A percentile compares a stretch with the other conserved stretches of the same genome.
These are phyloP conservation scores for Epichloe brachyelytri DNA, from an alignment of 2,329 filamentous ascomycete genomes.

Conservation along the genomic window DNA sequence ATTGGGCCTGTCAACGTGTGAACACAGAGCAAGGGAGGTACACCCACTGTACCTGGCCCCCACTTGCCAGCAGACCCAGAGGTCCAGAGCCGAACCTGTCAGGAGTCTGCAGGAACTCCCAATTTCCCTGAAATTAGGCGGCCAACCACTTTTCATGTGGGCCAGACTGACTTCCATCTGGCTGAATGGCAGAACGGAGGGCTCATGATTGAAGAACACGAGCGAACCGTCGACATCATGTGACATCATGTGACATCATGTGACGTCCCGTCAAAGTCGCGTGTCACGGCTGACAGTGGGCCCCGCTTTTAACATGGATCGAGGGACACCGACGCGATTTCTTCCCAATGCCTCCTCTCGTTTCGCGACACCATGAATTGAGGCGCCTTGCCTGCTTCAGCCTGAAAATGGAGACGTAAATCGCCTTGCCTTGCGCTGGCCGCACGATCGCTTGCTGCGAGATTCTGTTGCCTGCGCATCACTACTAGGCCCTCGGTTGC, in stretches of 20 bases:
- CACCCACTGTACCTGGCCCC: background rate
- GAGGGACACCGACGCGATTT: conserved; percentile 1
- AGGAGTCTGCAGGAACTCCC: conserved; percentile 7
- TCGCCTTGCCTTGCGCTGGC: background rate
- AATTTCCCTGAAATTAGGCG: conserved; percentile 16
- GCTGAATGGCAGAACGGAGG: too few relatives aligned
- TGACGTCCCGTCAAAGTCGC: conserved; percentile 20
- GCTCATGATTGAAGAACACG: background rate
- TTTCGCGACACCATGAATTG: conserved; percentile 5
- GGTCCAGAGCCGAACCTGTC: background rate
- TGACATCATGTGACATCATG: conserved; percentile 10
- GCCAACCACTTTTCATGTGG: conserved; percentile 9
- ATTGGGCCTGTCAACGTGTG: too few relatives aligned
- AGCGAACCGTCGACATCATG: too few relatives aligned
- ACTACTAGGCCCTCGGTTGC: background rate
- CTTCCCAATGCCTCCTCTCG: background rate
- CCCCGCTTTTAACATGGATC: background rate
- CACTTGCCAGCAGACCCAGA: too few relatives aligned
- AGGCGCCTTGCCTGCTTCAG: background rate
- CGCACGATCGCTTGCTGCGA: background rate
- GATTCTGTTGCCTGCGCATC: background rate
- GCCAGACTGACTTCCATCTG: background rate
- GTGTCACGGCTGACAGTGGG: conserved; percentile 6
- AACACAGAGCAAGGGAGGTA: background rate
- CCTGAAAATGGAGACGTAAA: too few relatives aligned